Evolutionary conservation across 139 green algal species (phyloP).

Genomic region (Chlorella ohadii): DNA sequence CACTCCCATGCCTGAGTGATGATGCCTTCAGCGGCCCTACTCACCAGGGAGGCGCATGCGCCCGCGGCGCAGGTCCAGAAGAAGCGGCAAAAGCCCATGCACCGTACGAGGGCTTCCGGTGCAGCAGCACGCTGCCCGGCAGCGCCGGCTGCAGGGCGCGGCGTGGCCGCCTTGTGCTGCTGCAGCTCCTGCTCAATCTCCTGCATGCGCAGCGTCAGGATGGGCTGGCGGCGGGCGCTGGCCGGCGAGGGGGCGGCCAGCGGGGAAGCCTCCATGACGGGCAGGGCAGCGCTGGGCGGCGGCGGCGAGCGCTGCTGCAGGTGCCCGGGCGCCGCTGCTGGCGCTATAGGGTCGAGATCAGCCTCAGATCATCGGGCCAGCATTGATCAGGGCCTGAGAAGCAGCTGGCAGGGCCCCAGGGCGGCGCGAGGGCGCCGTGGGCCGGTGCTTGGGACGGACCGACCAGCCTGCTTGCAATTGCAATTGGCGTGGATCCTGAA

Average conservation of each 20-base stretch:
- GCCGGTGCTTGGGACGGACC: too few relatives aligned
- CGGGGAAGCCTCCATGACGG: neutral
- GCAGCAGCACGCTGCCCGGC: neutral
- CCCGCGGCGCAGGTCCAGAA: neutral
- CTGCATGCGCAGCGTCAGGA: neutral
- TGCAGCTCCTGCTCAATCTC: neutral
- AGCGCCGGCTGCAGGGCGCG: neutral
- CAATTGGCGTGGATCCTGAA: too few relatives aligned
- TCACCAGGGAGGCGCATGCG: conserved; percentile 5
- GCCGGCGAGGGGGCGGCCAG: neutral
- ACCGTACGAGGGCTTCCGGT: neutral
- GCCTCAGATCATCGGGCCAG: too few relatives aligned
- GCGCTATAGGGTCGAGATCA: too few relatives aligned
- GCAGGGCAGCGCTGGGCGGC: neutral
- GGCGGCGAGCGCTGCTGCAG: too few relatives aligned
- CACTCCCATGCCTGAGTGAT: too few relatives aligned
- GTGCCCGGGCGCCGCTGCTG: too few relatives aligned
- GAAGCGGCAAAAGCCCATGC: neutral
- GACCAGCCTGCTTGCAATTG: too few relatives aligned
- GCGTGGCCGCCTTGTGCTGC: neutral
- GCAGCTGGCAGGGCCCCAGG: too few relatives aligned
- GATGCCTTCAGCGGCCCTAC: neutral
- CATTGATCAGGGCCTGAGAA: too few relatives aligned
- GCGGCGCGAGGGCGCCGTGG: too few relatives aligned
- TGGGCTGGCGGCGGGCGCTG: neutral